phyloP scores from a whole-genome alignment of 23 red algal species.

The Cyanidium caldarium region DNA sequence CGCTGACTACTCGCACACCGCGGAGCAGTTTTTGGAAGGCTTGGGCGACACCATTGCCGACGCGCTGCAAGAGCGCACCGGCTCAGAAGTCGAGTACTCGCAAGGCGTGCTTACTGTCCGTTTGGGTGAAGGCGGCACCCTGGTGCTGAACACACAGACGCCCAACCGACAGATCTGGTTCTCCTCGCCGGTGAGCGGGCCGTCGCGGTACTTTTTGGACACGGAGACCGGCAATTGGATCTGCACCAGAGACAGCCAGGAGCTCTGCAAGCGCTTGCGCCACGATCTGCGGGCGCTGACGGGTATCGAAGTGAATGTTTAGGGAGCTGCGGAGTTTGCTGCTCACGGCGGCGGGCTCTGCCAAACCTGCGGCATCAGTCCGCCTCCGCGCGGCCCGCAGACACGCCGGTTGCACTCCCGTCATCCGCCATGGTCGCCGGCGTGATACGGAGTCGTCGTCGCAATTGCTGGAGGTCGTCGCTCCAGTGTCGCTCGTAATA shows the following conservation, averaged over 20 bases:
- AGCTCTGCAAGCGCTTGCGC: background rate
- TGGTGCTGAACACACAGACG: conserved; percentile 83
- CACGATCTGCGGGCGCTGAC: background rate
- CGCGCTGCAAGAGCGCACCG: background rate
- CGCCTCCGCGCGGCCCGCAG: no score
- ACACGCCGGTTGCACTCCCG: no score
- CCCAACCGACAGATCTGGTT: conserved; percentile 96
- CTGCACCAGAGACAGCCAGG: conserved; percentile 35
- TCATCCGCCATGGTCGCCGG: no score
- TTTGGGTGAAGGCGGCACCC: conserved; percentile 14
- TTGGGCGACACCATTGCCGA: background rate
- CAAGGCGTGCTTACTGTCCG: conserved; percentile 18
- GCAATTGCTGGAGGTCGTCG: no score
- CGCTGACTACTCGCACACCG: background rate
- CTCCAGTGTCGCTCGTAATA: conserved; percentile 48
- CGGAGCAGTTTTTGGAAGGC: background rate
- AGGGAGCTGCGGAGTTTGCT: no score
- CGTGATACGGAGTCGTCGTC: no score
- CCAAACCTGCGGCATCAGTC: no score
- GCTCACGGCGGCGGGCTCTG: no score
- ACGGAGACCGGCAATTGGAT: conserved; percentile 19
- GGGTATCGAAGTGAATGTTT: no score
- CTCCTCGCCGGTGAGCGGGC: conserved; percentile 58
- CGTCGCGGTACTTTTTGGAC: conserved; percentile 60
- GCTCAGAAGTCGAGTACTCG: conserved; percentile 13